Conservation (phyloP, 768 basidiomycete species). For the Hericium coralloides region DNA sequence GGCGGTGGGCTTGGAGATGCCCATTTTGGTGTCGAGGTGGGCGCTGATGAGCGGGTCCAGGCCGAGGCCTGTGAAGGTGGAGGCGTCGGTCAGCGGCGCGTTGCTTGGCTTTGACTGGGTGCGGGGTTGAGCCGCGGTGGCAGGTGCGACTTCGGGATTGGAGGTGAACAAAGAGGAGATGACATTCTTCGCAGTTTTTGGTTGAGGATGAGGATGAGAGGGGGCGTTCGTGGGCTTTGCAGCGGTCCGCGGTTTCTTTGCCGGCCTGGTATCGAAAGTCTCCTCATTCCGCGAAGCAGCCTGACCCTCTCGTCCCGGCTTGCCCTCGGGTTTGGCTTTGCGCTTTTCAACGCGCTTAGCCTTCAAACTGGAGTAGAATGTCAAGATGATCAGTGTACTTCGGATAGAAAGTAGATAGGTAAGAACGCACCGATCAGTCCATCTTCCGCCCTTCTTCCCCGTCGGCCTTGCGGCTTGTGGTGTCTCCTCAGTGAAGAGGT, state of each 20-base stretch:
- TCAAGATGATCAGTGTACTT: not conserved
- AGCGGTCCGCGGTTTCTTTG: slow-evolving; percentile 9
- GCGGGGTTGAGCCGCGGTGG: slow-evolving; percentile 16
- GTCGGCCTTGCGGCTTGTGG: not conserved
- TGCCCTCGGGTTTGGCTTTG: not conserved
- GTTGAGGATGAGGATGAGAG: not conserved
- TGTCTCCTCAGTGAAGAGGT: slow-evolving; percentile 9
- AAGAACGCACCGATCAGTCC: slow-evolving; percentile 14
- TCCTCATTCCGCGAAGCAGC: too few relatives aligned
- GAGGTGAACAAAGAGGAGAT: slow-evolving; percentile 68
- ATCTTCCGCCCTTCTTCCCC: slow-evolving; percentile 9
- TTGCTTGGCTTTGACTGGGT: slow-evolving; percentile 54
- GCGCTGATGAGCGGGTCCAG: slow-evolving; percentile 71
- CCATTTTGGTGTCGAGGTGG: slow-evolving; percentile 75
- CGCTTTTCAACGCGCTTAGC: slow-evolving; percentile 12
- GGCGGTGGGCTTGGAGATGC: slow-evolving; percentile 77
- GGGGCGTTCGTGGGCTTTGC: not conserved
- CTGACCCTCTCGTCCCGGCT: not conserved
- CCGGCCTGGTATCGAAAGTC: not conserved
- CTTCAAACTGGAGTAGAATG: slow-evolving; percentile 6
- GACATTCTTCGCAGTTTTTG: slow-evolving; percentile 6
- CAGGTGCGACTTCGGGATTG: slow-evolving; percentile 55
- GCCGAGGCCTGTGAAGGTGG: slow-evolving; percentile 75
- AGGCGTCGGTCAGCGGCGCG: slow-evolving; percentile 68
- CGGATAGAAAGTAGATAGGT: not conserved